Evolutionary conservation across 2,329 filamentous ascomycete species (phyloP).

Genomic region (Colletotrichum truncatum): DNA sequence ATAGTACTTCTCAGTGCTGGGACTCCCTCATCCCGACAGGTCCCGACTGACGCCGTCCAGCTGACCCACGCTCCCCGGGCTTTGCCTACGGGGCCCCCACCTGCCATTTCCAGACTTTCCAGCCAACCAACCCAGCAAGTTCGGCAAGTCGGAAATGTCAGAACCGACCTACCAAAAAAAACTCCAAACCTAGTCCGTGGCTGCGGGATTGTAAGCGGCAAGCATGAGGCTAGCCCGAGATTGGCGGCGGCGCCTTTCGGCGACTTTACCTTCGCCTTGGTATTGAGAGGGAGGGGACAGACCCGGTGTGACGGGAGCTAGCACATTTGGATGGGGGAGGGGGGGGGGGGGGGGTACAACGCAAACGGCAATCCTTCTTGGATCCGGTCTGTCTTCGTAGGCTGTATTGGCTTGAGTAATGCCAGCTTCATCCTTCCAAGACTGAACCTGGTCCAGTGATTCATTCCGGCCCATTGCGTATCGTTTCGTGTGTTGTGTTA

Average conservation of each 20-base stretch:
- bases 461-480: background rate
- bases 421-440: background rate
- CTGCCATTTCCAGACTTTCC: background rate
- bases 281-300: background rate
- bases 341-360: too few species aligned
- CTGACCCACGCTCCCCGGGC: slow-evolving; percentile 10
- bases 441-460: background rate
- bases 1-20: background rate
- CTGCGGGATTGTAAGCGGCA: background rate
- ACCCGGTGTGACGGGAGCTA: background rate
- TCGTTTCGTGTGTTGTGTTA: slow-evolving; percentile 4
- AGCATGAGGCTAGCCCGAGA: background rate
- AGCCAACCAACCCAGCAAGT: background rate
- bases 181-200: background rate
- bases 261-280: background rate
- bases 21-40: slow-evolving; percentile 11
- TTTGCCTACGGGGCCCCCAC: background rate
- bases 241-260: slow-evolving; percentile 9
- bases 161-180: background rate
- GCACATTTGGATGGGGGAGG: background rate
- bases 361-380: background rate
- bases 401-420: background rate
- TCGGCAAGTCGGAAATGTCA: background rate
- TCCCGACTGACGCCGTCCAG: slow-evolving; percentile 24
- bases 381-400: slow-evolving; percentile 29